Percentiles rank a stretch among this genome's conserved stretches.
These are phyloP conservation scores for Artemisia argyi DNA, from an alignment of 129 eudicot species.

Conservation along the genomic window DNA sequence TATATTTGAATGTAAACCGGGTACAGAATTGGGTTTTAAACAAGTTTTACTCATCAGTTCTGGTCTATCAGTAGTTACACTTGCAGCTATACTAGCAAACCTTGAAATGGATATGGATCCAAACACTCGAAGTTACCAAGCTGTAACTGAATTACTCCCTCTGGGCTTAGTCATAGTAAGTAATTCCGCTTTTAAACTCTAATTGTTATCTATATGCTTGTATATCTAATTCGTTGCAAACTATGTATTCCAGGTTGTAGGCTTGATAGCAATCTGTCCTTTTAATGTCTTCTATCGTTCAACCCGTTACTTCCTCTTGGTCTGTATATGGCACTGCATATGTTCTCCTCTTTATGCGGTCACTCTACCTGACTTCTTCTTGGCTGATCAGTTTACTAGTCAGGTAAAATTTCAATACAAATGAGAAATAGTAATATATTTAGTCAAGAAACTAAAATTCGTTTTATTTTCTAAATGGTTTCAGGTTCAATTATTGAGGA, in stretches of 20 bases:
- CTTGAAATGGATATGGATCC: conserved; percentile 54
- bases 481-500: conserved; percentile 65
- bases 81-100: conserved; percentile 50
- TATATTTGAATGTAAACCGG: conserved; percentile 44
- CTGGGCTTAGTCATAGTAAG: conserved; percentile 51
- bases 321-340: conserved; percentile 51
- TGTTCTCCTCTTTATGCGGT: conserved; percentile 67
- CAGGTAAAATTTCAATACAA: conserved; percentile 41
- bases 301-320: conserved; percentile 53
- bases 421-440: not conserved
- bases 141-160: conserved; percentile 47
- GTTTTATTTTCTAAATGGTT: not conserved
- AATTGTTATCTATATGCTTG: not conserved
- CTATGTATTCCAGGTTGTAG: conserved; percentile 38
- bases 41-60: conserved; percentile 57
- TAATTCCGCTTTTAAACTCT: not conserved
- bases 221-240: not conserved
- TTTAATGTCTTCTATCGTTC: conserved; percentile 62
- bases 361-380: conserved; percentile 62
- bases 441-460: conserved; percentile 1
- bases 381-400: conserved; percentile 82
- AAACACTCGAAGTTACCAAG: conserved; percentile 29
- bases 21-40: conserved; percentile 52
- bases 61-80: conserved; percentile 47
- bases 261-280: conserved; percentile 55